Conservation (phyloP, 345 rosid species). For the Ceriops zippeliana region DNA sequence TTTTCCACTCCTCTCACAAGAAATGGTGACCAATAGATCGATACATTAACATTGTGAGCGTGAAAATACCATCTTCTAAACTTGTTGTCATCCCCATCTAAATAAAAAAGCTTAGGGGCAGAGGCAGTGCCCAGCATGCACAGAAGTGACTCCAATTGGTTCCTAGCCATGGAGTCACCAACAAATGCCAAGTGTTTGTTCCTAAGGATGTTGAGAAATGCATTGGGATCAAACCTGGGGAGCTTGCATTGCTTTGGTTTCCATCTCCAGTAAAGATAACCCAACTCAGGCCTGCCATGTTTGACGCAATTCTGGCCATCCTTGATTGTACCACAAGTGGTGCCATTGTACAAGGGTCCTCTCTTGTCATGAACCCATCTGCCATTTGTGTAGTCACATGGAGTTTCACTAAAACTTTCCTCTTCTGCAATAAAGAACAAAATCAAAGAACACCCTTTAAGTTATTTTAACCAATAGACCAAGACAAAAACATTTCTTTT, state of each 20-base stretch:
- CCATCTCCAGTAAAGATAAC: constrained; percentile 92
- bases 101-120: constrained; percentile 50
- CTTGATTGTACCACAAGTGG: constrained; percentile 76
- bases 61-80: constrained; percentile 74
- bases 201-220: constrained; percentile 52
- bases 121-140: constrained; percentile 70
- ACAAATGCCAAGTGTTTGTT: constrained; percentile 79
- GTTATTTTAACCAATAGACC: background rate
- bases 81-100: constrained; percentile 68
- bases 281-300: constrained; percentile 82
- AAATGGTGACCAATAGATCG: constrained; percentile 96
- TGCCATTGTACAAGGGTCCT: constrained; percentile 76
- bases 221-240: constrained; percentile 75
- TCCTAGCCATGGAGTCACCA: constrained; percentile 98
- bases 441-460: background rate
- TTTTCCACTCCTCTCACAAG: constrained; percentile 79
- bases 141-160: constrained; percentile 85
- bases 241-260: constrained; percentile 66
- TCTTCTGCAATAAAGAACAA: constrained; percentile 34
- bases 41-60: constrained; percentile 49
- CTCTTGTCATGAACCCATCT: constrained; percentile 64
- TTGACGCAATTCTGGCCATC: constrained; percentile 76
- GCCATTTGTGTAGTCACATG: constrained; percentile 72
- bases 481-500: background rate
- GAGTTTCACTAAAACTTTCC: constrained; percentile 30